Percentiles rank a stretch among this genome's conserved stretches.
These are phyloP conservation scores for Betula pendula DNA, from an alignment of 306 rosid species.

Conservation along the genomic window DNA sequence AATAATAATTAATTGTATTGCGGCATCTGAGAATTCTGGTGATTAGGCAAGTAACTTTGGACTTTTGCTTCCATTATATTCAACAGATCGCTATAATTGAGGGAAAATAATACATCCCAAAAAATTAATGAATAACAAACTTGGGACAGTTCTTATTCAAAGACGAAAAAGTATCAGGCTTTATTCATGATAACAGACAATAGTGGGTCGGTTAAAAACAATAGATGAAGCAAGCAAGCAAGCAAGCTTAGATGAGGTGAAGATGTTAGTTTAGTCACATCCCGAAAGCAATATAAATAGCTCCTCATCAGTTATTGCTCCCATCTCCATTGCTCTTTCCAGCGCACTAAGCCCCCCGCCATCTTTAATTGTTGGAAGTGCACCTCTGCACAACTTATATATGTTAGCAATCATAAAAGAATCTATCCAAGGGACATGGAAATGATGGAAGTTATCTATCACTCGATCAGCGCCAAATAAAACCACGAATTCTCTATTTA, in stretches of 20 bases:
- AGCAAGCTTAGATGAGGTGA: not conserved
- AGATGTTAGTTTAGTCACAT: constrained; percentile 31
- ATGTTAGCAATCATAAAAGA: constrained; percentile 25
- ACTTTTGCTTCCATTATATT: not conserved
- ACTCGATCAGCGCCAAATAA: not conserved
- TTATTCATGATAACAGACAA: constrained; percentile 1
- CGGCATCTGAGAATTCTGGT: too few relatives aligned
- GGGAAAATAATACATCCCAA: not conserved
- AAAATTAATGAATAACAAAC: not conserved
- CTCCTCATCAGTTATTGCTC: constrained; percentile 92
- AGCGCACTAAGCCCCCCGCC: constrained; percentile 73
- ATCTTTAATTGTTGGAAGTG: constrained; percentile 71
- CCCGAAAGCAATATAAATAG: constrained; percentile 74
- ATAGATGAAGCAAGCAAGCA: not conserved
- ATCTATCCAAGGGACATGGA: not conserved
- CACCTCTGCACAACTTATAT: constrained; percentile 60
- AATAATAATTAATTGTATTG: too few relatives aligned
- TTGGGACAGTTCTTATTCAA: not conserved
- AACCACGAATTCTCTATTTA: not conserved
- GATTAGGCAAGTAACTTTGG: too few relatives aligned
- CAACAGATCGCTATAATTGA: not conserved
- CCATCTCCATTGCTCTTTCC: constrained; percentile 97
- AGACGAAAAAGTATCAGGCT: not conserved
- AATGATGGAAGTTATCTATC: not conserved
- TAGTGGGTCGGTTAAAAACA: not conserved